Evolutionary conservation across 768 basidiomycete genomes (phyloP).

Genomic region (Floccularia luteovirens): DNA sequence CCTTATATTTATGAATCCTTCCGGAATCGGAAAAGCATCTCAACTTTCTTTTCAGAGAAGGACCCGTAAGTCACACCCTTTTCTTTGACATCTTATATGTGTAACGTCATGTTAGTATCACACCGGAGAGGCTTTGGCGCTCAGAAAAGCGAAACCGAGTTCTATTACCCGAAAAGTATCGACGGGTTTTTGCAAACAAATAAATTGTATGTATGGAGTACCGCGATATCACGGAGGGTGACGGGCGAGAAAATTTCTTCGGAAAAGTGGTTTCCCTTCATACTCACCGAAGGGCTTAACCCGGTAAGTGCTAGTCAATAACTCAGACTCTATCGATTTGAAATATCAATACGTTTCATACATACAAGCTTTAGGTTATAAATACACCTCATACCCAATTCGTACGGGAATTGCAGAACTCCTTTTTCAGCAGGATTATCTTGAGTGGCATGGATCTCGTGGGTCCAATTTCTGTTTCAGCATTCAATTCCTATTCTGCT

Average conservation of each 20-base stretch:
- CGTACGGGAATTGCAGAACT: constrained; percentile 45
- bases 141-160: constrained; percentile 9
- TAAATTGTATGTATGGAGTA: constrained; percentile 82
- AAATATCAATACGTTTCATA: neutral
- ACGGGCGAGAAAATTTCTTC: constrained; percentile 58
- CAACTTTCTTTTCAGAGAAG: constrained; percentile 21
- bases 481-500: constrained; percentile 42
- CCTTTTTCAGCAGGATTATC: constrained; percentile 30
- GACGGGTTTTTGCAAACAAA: constrained; percentile 59
- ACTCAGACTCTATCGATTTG: constrained; percentile 23
- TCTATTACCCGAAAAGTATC: constrained; percentile 47
- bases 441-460: constrained; percentile 42
- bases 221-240: constrained; percentile 42
- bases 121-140: constrained; percentile 48
- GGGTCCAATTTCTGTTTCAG: constrained; percentile 55
- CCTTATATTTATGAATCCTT: constrained; percentile 34
- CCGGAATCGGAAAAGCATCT: neutral
- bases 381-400: constrained; percentile 49
- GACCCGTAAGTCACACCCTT: constrained; percentile 35
- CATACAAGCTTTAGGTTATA: constrained; percentile 66
- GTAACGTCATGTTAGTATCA: constrained; percentile 10
- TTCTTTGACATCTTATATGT: constrained; percentile 12
- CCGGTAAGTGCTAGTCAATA: constrained; percentile 76
- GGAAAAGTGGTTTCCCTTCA: too few relatives aligned
- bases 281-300: too few relatives aligned